A percentile compares a stretch with the other conserved stretches of the same genome.
Evolutionary conservation across 495 filamentous ascomycete genomes (phyloP).

Genomic region (Trichoderma virens): DNA sequence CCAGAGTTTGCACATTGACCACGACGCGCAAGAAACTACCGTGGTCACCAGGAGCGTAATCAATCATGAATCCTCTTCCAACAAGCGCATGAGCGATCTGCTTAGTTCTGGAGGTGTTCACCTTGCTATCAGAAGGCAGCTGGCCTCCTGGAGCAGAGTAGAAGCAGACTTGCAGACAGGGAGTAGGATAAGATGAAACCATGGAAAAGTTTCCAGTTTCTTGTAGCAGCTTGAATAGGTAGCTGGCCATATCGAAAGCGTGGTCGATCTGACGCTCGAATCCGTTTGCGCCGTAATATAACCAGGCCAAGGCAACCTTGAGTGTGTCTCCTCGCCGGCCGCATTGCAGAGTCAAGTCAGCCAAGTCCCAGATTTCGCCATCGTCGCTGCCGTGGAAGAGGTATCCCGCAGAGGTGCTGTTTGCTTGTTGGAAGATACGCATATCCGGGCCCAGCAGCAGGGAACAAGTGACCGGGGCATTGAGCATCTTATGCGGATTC

Average conservation of each 20-base stretch:
- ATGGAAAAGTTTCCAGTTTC: conserved; percentile 54
- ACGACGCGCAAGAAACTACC: conserved; percentile 87
- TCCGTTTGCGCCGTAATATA: conserved; percentile 64
- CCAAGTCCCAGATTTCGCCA: conserved; percentile 71
- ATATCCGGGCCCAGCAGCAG: conserved; percentile 77
- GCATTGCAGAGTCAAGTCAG: conserved; percentile 87
- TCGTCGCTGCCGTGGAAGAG: conserved; percentile 59
- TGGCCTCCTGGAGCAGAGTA: conserved; percentile 61
- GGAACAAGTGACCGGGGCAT: conserved; percentile 81
- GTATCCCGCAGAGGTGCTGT: conserved; percentile 81
- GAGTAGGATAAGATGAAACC: conserved; percentile 67
- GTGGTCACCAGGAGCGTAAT: conserved; percentile 74
- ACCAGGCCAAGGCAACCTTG: conserved; percentile 81
- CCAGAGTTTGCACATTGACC: conserved; percentile 67
- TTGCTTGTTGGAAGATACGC: conserved; percentile 66
- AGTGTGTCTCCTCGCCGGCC: conserved; percentile 77
- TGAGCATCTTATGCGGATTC: conserved; percentile 97
- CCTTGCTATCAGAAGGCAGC: conserved; percentile 42
- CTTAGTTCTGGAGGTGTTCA: conserved; percentile 64
- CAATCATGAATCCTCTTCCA: conserved; percentile 79
- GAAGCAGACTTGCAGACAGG: conserved; percentile 93
- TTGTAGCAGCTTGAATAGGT: conserved; percentile 53
- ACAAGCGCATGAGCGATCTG: conserved; percentile 59
- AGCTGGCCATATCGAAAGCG: conserved; percentile 58
- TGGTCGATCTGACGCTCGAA: conserved; percentile 56